Base-by-base conservation (phyloP, 305 asterid genomes). In the Ruellia speciosa region DNA sequence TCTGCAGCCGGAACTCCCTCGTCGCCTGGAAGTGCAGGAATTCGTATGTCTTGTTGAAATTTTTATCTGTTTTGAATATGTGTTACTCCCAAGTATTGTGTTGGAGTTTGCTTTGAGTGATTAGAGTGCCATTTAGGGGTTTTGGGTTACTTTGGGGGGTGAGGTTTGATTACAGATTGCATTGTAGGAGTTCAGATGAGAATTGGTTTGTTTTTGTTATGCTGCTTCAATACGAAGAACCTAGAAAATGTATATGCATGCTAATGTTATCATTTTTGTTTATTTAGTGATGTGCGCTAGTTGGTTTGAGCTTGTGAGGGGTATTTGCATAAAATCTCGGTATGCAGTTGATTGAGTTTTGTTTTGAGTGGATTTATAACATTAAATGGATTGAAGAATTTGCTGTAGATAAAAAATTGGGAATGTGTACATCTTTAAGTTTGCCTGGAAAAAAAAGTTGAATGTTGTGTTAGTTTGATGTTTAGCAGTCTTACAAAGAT, bases 21-120 rank as follows among this genome's bases (percentile, higher is more conserved):
- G 7, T 85, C 99, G 8, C 95, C 97, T 11, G 99, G 99, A 79
- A 89, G 95, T 66, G 97, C 97, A 7, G 99, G 97, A 78, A 93
- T 93, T 65, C 78, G 99, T 93, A 93, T 39, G 95, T 72, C 46
- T 70, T 55, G 55, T 58, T 56, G 46, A 40, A 47, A 24, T 28
- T 54, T 66, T 54, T 16, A 16, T 6, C 55, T 60, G 12, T 63
- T 35, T 39, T 47, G 10, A 35, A 17, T 51, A 47, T 49, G 3
- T 43, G 35, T 56, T 49, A 63, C 8, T 49, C 48, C 63, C 45
- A 54, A 41, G n/a, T 62, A 34, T 31, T 62, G 58, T 15, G 16
- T 39, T 51, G 37, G 43, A 24, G 63, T 46, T 46, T 20, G 59
- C 48, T 46, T 47, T 59, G 52, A 31, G 56, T 56, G 50, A 19